Percentiles rank a stretch among this genome's conserved stretches.
Evolutionary conservation across 2,329 filamentous ascomycete genomes (phyloP).

Genomic region (Ceratocystiopsis minuta): DNA sequence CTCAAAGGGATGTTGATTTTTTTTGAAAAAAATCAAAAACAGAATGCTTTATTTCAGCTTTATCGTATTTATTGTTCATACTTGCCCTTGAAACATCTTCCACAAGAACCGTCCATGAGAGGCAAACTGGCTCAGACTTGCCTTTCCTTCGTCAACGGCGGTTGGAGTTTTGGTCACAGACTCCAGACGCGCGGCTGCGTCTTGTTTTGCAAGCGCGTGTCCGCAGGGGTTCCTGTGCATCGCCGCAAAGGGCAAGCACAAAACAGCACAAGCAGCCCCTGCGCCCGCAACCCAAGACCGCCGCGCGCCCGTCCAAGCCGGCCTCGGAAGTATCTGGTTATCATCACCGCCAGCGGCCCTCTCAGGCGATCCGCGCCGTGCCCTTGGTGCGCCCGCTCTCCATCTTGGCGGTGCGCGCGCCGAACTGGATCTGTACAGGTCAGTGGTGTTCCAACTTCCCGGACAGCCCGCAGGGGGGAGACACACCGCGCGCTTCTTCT

Average conservation of each 20-base stretch:
- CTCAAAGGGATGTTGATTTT: too few species aligned
- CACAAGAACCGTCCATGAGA: not conserved
- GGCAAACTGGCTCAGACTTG: conserved; percentile 6
- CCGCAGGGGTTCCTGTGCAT: conserved; percentile 4
- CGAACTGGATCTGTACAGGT: conserved; percentile 55
- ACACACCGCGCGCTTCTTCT: conserved; percentile 80
- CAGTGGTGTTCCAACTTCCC: not conserved
- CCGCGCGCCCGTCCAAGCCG: conserved; percentile 5
- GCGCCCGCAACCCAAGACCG: not conserved
- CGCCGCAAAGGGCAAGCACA: too few species aligned
- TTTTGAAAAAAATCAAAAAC: too few species aligned
- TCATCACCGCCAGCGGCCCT: conserved; percentile 41
- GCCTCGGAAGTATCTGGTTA: conserved; percentile 59
- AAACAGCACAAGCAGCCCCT: conserved; percentile 17
- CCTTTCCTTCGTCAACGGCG: conserved; percentile 5
- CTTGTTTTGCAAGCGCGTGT: not conserved
- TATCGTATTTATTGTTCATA: too few species aligned
- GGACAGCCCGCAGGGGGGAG: conserved; percentile 5
- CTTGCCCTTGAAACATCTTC: too few species aligned
- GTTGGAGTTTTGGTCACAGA: too few species aligned
- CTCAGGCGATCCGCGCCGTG: conserved; percentile 37
- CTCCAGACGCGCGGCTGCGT: not conserved
- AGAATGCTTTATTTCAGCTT: too few species aligned
- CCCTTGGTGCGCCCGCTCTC: conserved; percentile 51
- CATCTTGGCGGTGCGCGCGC: conserved; percentile 69